Conservation (phyloP, 2,329 filamentous ascomycete species). For the Myriosclerotinia scirpicola region DNA sequence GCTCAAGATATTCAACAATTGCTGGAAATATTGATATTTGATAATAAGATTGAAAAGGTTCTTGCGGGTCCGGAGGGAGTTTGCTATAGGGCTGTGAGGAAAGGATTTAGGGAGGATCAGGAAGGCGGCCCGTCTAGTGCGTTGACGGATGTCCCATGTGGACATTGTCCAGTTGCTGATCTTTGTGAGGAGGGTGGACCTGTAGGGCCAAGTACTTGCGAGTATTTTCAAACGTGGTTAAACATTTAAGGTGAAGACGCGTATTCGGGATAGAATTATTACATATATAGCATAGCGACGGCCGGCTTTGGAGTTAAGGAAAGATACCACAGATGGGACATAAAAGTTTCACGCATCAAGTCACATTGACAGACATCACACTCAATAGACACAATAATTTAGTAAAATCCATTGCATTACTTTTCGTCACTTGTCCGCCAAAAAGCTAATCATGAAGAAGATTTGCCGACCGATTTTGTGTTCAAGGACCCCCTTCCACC, state of each 20-base stretch:
- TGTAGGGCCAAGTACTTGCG: conserved; percentile 85
- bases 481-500: conserved; percentile 26
- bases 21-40: conserved; percentile 84
- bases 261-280: conserved; percentile 24
- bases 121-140: conserved; percentile 47
- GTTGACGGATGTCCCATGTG: conserved; percentile 84
- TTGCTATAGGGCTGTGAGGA: conserved; percentile 41
- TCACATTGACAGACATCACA: conserved; percentile 8
- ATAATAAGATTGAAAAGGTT: conserved; percentile 75
- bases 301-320: conserved; percentile 35
- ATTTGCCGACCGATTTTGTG: conserved; percentile 21
- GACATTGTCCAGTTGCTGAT: conserved; percentile 88
- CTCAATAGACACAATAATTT: conserved; percentile 17
- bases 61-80: conserved; percentile 37
- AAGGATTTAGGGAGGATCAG: conserved; percentile 37
- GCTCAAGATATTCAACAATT: conserved; percentile 81
- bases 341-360: neutral
- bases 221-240: conserved; percentile 89
- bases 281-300: conserved; percentile 38
- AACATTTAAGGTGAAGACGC: conserved; percentile 36
- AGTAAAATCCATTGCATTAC: conserved; percentile 22
- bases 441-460: conserved; percentile 21
- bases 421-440: conserved; percentile 23
- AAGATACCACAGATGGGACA: conserved; percentile 36
- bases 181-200: conserved; percentile 89